Base-by-base conservation (phyloP, 768 basidiomycete genomes). In the Suillus ampliporus region DNA sequence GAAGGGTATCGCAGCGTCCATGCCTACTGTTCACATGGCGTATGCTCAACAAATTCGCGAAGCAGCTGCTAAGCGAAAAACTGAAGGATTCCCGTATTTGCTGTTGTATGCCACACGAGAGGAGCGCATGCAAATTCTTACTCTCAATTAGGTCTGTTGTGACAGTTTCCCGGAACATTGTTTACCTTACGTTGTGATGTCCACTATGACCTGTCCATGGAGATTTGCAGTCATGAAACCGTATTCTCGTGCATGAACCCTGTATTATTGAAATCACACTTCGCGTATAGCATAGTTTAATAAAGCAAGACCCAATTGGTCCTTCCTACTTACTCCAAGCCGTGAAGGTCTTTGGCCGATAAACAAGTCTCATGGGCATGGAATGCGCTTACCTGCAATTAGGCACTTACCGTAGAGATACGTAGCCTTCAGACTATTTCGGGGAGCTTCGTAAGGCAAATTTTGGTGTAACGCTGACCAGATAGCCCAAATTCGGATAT, bases 11-110 rank as follows among this genome's bases (percentile, higher is more conserved):
- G 70, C 81, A 8, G 77, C 80, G 0, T 72, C 74, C 10, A 89
- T 92, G 72, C 86, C 88, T 1, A 75, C 82, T 31, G 80, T 84
- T 50, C 83, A 85, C 57, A 78, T 83, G 8, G 81, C 83, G 3
- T 92, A 92, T 70, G 90, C 88, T 1, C 72, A 81, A 23, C 88
- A 89, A 61, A 76, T 94, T 21, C 83, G 90, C 23, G 91, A 94
- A 40, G 83, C 89, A 2, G 83, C 86, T 4, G 74, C 78, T 26
- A 89, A 85, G 67, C 82, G 84, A 34, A 90, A 86, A 66, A 75
- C 78, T 1, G 91, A 92, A 62, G 88, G 89, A 8, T 82, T 87
- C 60, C 72, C 75, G 5, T 91, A 86, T 65, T 66, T 92, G 14
- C 70, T 92, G 14, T 72, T 92, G 57, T 90, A 88, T 70, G 82